These are phyloP conservation scores for Lagenaria siceraria DNA, from an alignment of 306 rosid genomes.

Conservation along the genomic window DNA sequence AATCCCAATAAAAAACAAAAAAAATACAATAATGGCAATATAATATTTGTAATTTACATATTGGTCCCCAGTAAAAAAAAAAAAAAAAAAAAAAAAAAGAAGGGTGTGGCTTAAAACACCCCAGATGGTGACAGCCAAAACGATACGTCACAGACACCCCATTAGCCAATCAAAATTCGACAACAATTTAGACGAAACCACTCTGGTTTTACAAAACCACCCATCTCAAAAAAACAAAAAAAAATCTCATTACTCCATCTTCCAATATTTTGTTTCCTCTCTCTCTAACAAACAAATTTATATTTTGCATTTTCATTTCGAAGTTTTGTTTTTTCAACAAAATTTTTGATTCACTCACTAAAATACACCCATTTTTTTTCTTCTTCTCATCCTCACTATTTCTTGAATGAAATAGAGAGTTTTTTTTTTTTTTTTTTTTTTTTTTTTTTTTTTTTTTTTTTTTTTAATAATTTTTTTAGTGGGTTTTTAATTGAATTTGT, in stretches of 20 bases:
- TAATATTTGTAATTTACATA: background rate
- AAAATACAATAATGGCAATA: background rate
- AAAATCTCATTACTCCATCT: background rate
- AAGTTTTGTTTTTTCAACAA: background rate
- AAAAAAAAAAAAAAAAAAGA: background rate
- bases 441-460: background rate
- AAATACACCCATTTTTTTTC: too few species aligned
- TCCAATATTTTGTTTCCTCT: background rate
- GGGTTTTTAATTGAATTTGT: background rate
- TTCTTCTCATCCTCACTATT: too few species aligned
- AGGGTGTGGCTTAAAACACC: background rate
- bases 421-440: background rate
- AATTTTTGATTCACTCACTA: too few species aligned
- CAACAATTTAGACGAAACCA: slow-evolving; percentile 48
- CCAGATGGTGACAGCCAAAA: background rate
- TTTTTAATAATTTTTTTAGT: too few species aligned
- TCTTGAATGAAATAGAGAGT: background rate
- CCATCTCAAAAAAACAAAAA: background rate
- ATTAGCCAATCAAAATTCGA: slow-evolving; percentile 31
- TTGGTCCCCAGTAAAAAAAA: background rate
- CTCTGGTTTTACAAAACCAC: slow-evolving; percentile 29
- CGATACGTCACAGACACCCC: background rate
- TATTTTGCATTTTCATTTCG: background rate
- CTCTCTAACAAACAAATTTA: background rate
- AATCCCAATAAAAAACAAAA: too few species aligned